These are phyloP conservation scores for Gracilaria vermiculophylla DNA, from an alignment of 23 red algal species.

Conservation along the genomic window DNA sequence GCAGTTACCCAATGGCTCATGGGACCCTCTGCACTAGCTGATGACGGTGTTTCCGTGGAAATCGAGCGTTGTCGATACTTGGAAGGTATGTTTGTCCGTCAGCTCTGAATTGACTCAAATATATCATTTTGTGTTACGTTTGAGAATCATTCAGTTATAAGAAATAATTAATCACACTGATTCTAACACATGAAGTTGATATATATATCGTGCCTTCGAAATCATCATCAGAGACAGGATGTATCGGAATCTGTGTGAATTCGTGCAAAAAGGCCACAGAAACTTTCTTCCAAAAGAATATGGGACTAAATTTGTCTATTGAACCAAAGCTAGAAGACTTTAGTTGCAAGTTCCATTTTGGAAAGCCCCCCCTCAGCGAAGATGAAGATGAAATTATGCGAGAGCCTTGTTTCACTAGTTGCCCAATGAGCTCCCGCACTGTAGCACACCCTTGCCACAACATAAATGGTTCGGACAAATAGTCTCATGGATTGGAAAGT, in stretches of 20 bases:
- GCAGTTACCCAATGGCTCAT: conserved; percentile 62
- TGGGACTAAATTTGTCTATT: conserved; percentile 44
- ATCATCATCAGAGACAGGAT: conserved; percentile 29
- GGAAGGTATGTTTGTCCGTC: conserved; percentile 18
- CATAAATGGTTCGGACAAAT: neutral
- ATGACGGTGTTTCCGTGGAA: conserved; percentile 29
- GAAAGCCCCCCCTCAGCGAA: neutral
- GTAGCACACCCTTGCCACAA: neutral
- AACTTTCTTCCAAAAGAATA: conserved; percentile 39
- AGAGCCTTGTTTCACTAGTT: conserved; percentile 36
- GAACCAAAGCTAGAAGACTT: conserved; percentile 56
- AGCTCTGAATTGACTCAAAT: too few relatives aligned
- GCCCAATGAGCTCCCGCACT: conserved; percentile 14
- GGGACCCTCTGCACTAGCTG: conserved; percentile 42
- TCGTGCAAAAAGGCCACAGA: conserved; percentile 65
- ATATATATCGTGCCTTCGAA: neutral
- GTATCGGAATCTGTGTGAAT: conserved; percentile 47
- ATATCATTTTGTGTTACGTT: neutral
- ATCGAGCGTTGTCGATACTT: conserved; percentile 69
- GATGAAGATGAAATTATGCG: conserved; percentile 12
- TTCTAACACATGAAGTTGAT: neutral
- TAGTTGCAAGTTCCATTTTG: conserved; percentile 72
- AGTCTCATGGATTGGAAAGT: neutral
- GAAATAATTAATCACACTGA: neutral
- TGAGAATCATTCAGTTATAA: neutral